Base-by-base conservation (phyloP, 129 eudicot genomes). In the Artemisia argyi region DNA sequence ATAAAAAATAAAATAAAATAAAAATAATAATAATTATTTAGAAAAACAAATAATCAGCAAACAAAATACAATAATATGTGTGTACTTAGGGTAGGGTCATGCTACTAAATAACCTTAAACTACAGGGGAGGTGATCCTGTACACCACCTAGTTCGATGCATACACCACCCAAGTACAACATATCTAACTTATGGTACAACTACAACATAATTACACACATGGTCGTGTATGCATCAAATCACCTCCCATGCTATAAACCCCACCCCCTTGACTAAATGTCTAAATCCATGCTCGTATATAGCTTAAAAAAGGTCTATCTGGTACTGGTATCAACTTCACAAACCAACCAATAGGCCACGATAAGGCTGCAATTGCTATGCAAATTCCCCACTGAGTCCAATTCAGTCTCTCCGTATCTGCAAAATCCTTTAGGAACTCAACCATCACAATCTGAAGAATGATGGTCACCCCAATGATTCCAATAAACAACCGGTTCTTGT, bases 301-400 rank as follows among this genome's bases (percentile, higher is more conserved):
- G 51, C 81, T 77, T n/a, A 76, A 51, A 10, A 83, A 58, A 22
- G 83, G 87, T 39, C 24, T 66, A 19, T 80, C 79, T 20, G 85
- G 81, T 10, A 86, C 84, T 16, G 86, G 88, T 19, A 83, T 19
- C 14, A 71, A 78, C 78, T 83, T 86, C 18, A 76, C 78, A 49
- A 81, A 12, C 70, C 69, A 83, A 42, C 78, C 88, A 19, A 86
- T 83, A 9, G 84, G 88, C 84, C 80, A 86, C 28, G 86, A 86
- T 2, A 61, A 78, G 1, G 85, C 75, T 8, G 84, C 83, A 61
- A 83, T 74, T 16, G 69, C 91, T 7, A 83, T n/a, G 42, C 86
- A 86, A 4, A 72, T 55, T 28, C 88, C 91, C 91, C 88, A 86
- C 61, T 83, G 88, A 55, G 68, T 69, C 81, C 82, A 66, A 59